Conservation (phyloP, 2,329 filamentous ascomycete genomes). For the Camillea tinctor region DNA sequence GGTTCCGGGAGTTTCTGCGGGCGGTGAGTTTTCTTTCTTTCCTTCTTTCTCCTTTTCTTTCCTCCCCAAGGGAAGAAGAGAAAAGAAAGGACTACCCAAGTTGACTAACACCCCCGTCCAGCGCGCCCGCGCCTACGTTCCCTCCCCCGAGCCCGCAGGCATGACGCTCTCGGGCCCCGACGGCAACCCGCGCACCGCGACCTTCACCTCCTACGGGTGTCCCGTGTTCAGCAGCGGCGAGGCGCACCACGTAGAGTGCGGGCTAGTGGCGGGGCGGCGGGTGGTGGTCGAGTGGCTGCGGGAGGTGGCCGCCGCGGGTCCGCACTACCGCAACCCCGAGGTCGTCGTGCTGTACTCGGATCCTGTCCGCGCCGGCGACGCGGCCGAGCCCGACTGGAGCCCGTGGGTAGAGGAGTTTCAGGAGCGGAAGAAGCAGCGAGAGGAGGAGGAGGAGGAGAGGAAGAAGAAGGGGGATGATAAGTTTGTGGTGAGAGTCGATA, state of each 20-base stretch:
- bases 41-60: neutral
- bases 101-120: constrained; percentile 28
- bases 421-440: neutral
- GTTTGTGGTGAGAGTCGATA: constrained; percentile 6
- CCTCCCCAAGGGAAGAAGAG: neutral
- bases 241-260: constrained; percentile 54
- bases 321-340: constrained; percentile 42
- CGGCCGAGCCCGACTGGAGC: constrained; percentile 31
- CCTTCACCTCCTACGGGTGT: constrained; percentile 53
- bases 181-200: constrained; percentile 42
- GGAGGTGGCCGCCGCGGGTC: constrained; percentile 44
- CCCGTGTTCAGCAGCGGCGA: constrained; percentile 71
- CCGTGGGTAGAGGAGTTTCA: constrained; percentile 5
- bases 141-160: constrained; percentile 51
- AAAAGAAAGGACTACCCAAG: constrained; percentile 15
- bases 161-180: constrained; percentile 52
- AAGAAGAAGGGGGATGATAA: neutral
- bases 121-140: constrained; percentile 61
- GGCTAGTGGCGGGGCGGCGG: constrained; percentile 56
- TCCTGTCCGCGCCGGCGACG: constrained; percentile 4
- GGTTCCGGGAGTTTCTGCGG: constrained; percentile 49
- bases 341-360: constrained; percentile 31
- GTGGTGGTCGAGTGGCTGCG: constrained; percentile 62
- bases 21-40: constrained; percentile 40
- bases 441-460: neutral